Evolutionary conservation across 768 basidiomycete genomes (phyloP).

Genomic region (Tricholoma furcatifolium): DNA sequence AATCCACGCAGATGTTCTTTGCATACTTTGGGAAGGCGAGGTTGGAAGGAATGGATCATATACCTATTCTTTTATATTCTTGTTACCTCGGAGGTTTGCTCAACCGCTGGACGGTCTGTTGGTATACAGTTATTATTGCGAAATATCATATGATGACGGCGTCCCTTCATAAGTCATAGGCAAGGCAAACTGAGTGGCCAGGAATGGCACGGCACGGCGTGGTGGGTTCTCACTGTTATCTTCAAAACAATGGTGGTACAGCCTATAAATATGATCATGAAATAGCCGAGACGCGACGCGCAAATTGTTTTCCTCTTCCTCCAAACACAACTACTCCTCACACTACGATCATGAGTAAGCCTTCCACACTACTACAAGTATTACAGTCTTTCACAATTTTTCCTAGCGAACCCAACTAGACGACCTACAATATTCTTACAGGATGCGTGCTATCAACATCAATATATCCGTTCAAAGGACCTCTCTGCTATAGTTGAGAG

Average conservation of each 20-base stretch:
- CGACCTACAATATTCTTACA: slow-evolving; percentile 52
- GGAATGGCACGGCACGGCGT: too few relatives aligned
- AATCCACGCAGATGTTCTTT: not conserved
- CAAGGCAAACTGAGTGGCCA: too few relatives aligned
- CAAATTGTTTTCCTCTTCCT: not conserved
- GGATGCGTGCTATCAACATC: slow-evolving; percentile 70
- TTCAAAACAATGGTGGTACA: not conserved
- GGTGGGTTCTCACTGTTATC: too few relatives aligned
- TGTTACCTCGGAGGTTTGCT: too few relatives aligned
- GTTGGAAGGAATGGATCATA: not conserved
- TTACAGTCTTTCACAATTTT: not conserved
- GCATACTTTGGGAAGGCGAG: not conserved
- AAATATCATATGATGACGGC: too few relatives aligned
- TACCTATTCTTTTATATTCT: too few relatives aligned
- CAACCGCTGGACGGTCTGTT: too few relatives aligned
- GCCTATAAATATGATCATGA: too few relatives aligned
- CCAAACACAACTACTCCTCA: not conserved
- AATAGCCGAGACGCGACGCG: slow-evolving; percentile 2
- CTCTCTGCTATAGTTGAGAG: slow-evolving; percentile 82
- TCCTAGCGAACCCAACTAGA: not conserved
- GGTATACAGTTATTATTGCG: too few relatives aligned
- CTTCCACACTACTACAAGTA: not conserved
- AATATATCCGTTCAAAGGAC: slow-evolving; percentile 76
- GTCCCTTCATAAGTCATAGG: too few relatives aligned
- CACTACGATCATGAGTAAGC: not conserved